Evolutionary conservation across 805 yeast genomes (phyloP).

Genomic region (Phaffomyces antillensis): DNA sequence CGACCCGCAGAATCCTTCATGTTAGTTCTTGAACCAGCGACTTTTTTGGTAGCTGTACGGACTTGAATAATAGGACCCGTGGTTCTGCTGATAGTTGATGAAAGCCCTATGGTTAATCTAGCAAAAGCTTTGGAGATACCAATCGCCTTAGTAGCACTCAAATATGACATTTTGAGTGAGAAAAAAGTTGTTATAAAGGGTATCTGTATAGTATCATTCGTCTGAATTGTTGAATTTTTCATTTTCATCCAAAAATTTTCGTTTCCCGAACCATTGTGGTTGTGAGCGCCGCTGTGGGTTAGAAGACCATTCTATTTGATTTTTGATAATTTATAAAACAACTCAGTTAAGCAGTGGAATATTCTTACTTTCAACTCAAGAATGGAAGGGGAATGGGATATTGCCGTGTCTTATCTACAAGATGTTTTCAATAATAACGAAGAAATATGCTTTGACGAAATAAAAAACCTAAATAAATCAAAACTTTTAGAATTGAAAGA

Average conservation of each 20-base stretch:
- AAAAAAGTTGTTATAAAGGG: not conserved
- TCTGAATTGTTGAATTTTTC: not conserved
- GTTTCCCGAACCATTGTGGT: not conserved
- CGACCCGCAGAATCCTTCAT: slow-evolving; percentile 95
- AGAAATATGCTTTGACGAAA: slow-evolving; percentile 41
- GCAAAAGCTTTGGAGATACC: slow-evolving; percentile 10
- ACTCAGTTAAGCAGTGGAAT: not conserved
- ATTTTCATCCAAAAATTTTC: not conserved
- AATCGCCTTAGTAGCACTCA: slow-evolving; percentile 11
- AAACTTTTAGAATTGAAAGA: slow-evolving; percentile 27
- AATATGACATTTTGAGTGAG: slow-evolving; percentile 9
- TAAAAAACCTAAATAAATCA: slow-evolving; percentile 21
- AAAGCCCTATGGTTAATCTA: slow-evolving; percentile 10
- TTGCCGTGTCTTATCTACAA: slow-evolving; percentile 57
- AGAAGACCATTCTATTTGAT: too few species aligned
- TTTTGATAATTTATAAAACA: not conserved
- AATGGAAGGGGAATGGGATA: slow-evolving; percentile 64
- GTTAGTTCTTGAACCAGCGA: slow-evolving; percentile 90
- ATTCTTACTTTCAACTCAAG: too few species aligned
- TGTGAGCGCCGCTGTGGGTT: too few species aligned
- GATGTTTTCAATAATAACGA: slow-evolving; percentile 62
- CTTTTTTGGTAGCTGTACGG: slow-evolving; percentile 90
- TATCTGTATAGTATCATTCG: not conserved
- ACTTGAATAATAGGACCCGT: slow-evolving; percentile 29
- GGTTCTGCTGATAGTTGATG: not conserved